Evolutionary conservation across 2,329 filamentous ascomycete genomes (phyloP), one percentile per base, ranked within the genome.

Genomic region (Talaromyces rugulosus): DNA sequence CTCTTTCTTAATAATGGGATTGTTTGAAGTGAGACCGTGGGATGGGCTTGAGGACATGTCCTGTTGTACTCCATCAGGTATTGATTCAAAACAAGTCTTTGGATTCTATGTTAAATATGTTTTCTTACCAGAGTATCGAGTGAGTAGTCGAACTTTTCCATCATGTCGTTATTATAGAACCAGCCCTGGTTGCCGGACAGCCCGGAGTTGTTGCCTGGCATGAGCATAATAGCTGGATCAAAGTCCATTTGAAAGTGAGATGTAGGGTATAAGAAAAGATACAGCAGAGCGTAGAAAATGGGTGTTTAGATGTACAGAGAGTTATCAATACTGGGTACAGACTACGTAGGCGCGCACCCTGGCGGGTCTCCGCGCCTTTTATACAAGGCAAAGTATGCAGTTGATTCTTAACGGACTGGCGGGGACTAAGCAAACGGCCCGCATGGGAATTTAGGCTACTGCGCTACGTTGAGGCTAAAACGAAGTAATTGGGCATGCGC

Each of bases 181-280:
- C 57, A 62, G 27, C 18, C 3, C n/a, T 36, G 52, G 28, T 42
- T 56, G 31, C 51, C 42, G 18, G 58, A 42, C 28, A 62, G 34
- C 14, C 54, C 56, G n/a, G 47, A 51, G 44, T 4, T 9, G 52
- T 62, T 59, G 51, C 55, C 56, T 14, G 60, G 50, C 51, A 62
- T 16, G 30, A 59, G 30, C 40, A 62, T 40, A 18, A 62, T 44
- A 28, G 58, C 52, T 27, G 55, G 55, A 57, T 44, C 55, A 57
- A 57, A 31, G 36, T 47, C 36, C 42, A 40, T 57, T 28, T 18
- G 23, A 57, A 30, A 23, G 23, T 31, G 11, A 16, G 23, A 57
- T 34, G 18, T 9, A 31, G 28, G 12, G 50, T 52, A 30, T n/a
- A 8, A 16, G 28, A 30, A 12, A 31, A 9, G 28, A n/a, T 16